Base-by-base conservation (phyloP, 1,284 basidiomycete species). In the Anthracocystis setariae region DNA sequence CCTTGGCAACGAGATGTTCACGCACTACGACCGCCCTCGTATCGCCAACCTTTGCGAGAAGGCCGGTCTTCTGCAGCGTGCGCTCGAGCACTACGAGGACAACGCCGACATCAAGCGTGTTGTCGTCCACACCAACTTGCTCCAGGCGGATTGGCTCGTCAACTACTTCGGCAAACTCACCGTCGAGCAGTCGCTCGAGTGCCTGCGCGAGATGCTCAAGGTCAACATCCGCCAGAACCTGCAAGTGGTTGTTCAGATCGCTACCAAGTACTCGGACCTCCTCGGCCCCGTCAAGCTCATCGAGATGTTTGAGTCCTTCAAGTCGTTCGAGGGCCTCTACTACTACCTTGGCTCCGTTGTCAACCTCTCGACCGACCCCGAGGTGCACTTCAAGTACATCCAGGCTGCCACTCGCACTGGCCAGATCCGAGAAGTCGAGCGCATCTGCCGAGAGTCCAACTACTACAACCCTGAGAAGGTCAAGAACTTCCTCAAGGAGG, bases 321-420 rank as follows among this genome's bases (percentile, higher is more conserved):
- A 98, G 88, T 94, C 89, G 66, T 98, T 94, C 76, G 96, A 98
- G 84, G 92, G 94, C 83, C 88, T 99, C 18, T 99, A 98, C 87
- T 98, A 98, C 86, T 94, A 94, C 84, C 89, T 95, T 62, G 93
- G 96, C 45, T 97, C 95, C 8, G 89, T 99, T 73, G 96, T 99
- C 83, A 99, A 98, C 85, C 88, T 98, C 70, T 93, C 91, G 83
- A 89, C 93, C 83, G 96, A 99, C 84, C 88, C 93, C 17, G 96
- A 99, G 84, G 96, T 99, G 3, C 92, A 98, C 87, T 98, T 98
- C 90, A 98, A 99, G 87, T 98, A 98, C 86, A 98, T 99, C 80
- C 96, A 98, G 83, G 96, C 96, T 32, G 96, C 96, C 10, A 97
- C 94, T 2, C 90, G 96, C 42, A 99, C 96, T 20, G 95, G 95